These are phyloP conservation scores for Agrostemma githago DNA, from an alignment of 148 eudicot genomes.

Conservation along the genomic window DNA sequence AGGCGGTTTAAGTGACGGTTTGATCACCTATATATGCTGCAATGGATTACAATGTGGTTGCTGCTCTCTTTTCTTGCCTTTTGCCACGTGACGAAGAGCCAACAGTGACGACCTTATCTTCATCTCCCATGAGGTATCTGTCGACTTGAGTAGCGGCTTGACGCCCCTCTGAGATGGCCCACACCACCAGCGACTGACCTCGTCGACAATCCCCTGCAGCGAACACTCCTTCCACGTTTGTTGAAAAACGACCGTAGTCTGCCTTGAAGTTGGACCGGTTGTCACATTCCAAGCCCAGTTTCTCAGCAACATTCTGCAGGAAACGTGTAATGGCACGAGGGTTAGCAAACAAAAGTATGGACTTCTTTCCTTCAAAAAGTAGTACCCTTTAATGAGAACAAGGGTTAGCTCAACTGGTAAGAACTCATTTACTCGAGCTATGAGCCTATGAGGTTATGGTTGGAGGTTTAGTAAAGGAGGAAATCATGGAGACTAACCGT, in stretches of 20 bases:
- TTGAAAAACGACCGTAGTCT: slow-evolving; percentile 63
- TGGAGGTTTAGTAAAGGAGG: neutral
- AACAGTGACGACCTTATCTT: slow-evolving; percentile 17
- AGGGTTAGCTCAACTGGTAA: too few relatives aligned
- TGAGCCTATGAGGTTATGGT: too few relatives aligned
- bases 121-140: slow-evolving; percentile 57
- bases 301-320: slow-evolving; percentile 59
- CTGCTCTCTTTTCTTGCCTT: slow-evolving; percentile 30
- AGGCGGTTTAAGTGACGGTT: neutral
- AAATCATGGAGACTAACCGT: slow-evolving; percentile 49
- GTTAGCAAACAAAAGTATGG: slow-evolving; percentile 1
- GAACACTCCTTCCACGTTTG: slow-evolving; percentile 80
- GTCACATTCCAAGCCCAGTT: slow-evolving; percentile 79
- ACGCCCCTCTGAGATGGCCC: slow-evolving; percentile 93
- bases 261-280: slow-evolving; percentile 88
- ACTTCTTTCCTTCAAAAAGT: too few relatives aligned
- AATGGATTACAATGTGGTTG: slow-evolving; percentile 24
- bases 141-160: slow-evolving; percentile 92
- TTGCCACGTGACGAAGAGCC: slow-evolving; percentile 12
- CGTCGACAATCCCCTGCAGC: slow-evolving; percentile 98
- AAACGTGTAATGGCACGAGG: neutral
- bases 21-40: neutral
- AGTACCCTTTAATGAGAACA: too few relatives aligned
- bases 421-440: too few relatives aligned
- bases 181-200: slow-evolving; percentile 93